phyloP scores from a whole-genome alignment of 2,329 filamentous ascomycete genomes.

The Xylaria digitata region DNA sequence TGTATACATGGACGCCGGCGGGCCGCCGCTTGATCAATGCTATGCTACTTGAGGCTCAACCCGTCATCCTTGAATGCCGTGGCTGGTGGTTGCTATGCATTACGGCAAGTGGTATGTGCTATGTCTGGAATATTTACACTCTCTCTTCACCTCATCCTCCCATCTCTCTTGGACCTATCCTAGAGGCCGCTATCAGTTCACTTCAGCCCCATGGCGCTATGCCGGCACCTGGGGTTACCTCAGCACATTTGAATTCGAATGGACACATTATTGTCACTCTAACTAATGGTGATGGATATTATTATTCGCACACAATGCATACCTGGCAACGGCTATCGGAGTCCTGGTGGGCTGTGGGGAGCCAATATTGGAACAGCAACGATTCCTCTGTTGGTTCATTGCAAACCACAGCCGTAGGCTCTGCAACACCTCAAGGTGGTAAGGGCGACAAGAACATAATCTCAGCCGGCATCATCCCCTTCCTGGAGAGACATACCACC shows the following conservation, averaged over 20 bases:
- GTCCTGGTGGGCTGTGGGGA: constrained; percentile 97
- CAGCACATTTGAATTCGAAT: constrained; percentile 88
- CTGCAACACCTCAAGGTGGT: constrained; percentile 60
- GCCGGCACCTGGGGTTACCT: constrained; percentile 84
- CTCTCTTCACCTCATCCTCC: constrained; percentile 89
- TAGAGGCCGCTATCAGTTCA: constrained; percentile 85
- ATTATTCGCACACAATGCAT: constrained; percentile 86
- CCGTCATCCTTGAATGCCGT: constrained; percentile 91
- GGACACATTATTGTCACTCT: constrained; percentile 90
- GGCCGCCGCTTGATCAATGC: constrained; percentile 87
- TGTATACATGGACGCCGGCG: constrained; percentile 93
- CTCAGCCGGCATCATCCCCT: constrained; percentile 92
- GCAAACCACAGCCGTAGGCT: constrained; percentile 75
- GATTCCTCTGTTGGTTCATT: constrained; percentile 88
- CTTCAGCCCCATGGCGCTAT: constrained; percentile 81
- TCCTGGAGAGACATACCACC: constrained; percentile 93
- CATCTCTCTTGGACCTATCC: constrained; percentile 85
- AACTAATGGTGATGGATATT: constrained; percentile 93
- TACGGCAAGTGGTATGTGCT: constrained; percentile 85
- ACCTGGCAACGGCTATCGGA: constrained; percentile 97
- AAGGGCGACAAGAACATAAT: constrained; percentile 67
- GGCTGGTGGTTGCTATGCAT: constrained; percentile 91
- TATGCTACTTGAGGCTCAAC: constrained; percentile 88
- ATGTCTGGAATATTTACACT: constrained; percentile 92
- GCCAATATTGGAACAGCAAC: constrained; percentile 98